Base-by-base conservation (phyloP, 2,329 filamentous ascomycete species). In the Fusarium floridanum region DNA sequence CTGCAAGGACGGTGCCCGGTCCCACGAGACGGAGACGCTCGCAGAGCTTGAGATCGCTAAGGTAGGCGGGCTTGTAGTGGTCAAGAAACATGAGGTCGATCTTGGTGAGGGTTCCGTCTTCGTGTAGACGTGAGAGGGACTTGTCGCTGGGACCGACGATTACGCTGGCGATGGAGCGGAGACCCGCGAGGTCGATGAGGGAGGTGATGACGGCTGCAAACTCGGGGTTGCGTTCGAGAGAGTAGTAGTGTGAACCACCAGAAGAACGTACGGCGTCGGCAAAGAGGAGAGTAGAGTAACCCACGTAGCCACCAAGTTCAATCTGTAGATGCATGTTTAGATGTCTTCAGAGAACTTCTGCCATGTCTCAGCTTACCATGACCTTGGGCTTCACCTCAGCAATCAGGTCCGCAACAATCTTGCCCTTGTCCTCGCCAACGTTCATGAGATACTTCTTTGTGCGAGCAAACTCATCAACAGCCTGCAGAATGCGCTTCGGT, bases 281-380 rank as follows among this genome's bases (percentile, higher is more conserved):
- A 78, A 95, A 96, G 2, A 95, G 86, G 68, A 97, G 91, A 68
- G 92, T 91, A 0, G 94, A 96, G 85, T 97, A 97, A 48, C 94
- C 94, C 22, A 95, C 88, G 81, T 96, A 97, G 59, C 93, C 92
- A 56, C 94, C 94, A 0, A 97, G 87, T 80, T 97, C 94, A 56
- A 96, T 87, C 82, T 83, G 8, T 5, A n/a, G 1, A 53, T n/a
- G 22, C 27, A 4, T 0, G 5, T 72, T 39, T 68, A 20, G 11
- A 14, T 20, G n/a, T 12, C 2, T 2, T 16, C 0, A 3, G 3
- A 24, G 17, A 22, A 59, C 10, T n/a, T 14, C 8, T 27, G 5
- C 45, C 9, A 6, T 20, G 32, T 29, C 8, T 8, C 5, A 32
- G 9, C 64, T 80, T 64, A 89, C 89, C 90, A 95, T 94, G 4